Evolutionary conservation across 2,329 filamentous ascomycete genomes (phyloP), one percentile per base, ranked within the genome.

Genomic region (Penicillium janthinellum): DNA sequence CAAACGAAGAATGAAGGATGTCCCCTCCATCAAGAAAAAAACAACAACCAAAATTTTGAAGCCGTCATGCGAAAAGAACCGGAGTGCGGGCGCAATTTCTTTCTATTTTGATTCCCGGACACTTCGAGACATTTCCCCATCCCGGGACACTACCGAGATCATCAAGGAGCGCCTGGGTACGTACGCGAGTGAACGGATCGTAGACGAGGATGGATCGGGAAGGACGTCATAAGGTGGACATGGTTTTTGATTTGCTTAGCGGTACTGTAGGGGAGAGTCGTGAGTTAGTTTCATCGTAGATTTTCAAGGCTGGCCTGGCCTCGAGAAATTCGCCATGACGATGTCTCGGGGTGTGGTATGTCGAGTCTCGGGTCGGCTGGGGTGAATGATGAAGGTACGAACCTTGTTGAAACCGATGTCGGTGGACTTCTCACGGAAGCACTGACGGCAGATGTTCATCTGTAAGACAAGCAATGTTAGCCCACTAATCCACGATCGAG

Each of bases 331-430:
- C 38, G 31, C 6, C 31, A 20, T 10, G 35, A 52, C 31, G 10
- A 39, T 25, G 17, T 41, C 31, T 38, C 44, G 50, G 34, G 31
- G 3, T 4, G 41, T 47, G 39, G 17, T 28, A 25, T 50, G 25
- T 60, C 28, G 51, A 42, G 44, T 42, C 22, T 42, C 51, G 44
- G 28, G 45, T 51, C 54, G 57, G 20, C 34, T 10, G 51, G 49
- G 45, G 53, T 37, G 17, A 37, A 31, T 10, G 44, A 42, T 44
- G 44, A 47, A 55, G 72, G 70, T 80, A 75, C 73, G 65, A 73
- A 88, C 86, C 86, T 89, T 88, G 79, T 82, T 79, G 82, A 89
- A 89, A 72, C 86, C 86, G 76, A 89, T 88, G 78, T 89, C 86
- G 75, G 78, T 76, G 74, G 81, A 79, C 84, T 88, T 88, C 82